Evolutionary conservation across 169 alveolate genomes (phyloP).

Genomic region (Eimeria falciformis): DNA sequence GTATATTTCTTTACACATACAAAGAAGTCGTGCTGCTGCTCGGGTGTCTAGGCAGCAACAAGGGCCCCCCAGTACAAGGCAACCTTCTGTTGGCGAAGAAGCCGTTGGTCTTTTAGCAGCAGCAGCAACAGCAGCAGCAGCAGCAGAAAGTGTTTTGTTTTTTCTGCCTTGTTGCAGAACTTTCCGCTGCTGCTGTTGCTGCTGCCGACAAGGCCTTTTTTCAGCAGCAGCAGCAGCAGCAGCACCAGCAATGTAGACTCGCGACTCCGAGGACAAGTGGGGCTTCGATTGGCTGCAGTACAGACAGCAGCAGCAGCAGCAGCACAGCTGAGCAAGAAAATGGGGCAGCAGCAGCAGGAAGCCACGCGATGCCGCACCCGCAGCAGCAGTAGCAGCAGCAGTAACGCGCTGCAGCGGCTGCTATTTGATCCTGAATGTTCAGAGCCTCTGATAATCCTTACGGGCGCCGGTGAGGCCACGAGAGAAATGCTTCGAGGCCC

Average conservation of each 20-base stretch:
- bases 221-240: slow-evolving; percentile 15
- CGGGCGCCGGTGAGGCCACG: slow-evolving; percentile 27
- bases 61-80: too few species aligned
- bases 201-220: too few species aligned
- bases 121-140: too few species aligned
- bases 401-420: slow-evolving; percentile 22
- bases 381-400: slow-evolving; percentile 69
- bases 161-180: too few species aligned
- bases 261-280: background rate
- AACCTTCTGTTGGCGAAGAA: too few species aligned
- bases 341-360: slow-evolving; percentile 43
- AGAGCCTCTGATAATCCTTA: slow-evolving; percentile 42
- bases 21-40: too few species aligned
- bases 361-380: slow-evolving; percentile 12
- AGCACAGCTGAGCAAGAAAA: background rate
- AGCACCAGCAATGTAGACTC: background rate
- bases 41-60: too few species aligned
- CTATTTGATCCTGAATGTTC: slow-evolving; percentile 18
- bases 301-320: slow-evolving; percentile 21
- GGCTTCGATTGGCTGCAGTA: background rate
- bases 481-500: background rate
- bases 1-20: too few species aligned
- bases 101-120: too few species aligned
- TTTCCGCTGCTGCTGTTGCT: too few species aligned
- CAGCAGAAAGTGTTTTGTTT: too few species aligned